Conservation (phyloP, 371 early-diverging fungal genomes). For the Mucor circinelloides region DNA sequence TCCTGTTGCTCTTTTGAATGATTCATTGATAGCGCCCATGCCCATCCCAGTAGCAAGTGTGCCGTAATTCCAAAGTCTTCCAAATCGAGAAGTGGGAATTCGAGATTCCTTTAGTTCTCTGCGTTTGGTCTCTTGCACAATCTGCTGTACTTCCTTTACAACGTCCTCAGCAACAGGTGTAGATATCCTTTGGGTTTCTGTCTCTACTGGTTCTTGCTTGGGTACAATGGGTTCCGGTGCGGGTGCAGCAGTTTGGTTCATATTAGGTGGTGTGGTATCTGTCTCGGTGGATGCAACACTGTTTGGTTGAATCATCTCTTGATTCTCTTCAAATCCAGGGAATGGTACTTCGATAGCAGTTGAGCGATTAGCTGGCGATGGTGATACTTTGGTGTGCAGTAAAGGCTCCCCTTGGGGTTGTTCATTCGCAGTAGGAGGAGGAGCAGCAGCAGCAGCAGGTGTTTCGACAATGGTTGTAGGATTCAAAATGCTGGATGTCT, state of each 20-base stretch:
- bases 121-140: not conserved
- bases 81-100: slow-evolving; percentile 67
- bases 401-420: not conserved
- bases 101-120: slow-evolving; percentile 54
- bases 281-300: not conserved
- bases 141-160: not conserved
- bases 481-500: slow-evolving; percentile 46
- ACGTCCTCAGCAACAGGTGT: not conserved
- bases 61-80: slow-evolving; percentile 72
- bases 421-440: not conserved
- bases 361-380: too few species aligned
- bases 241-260: not conserved
- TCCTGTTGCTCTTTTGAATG: slow-evolving; percentile 67
- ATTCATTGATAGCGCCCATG: slow-evolving; percentile 74
- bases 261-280: not conserved
- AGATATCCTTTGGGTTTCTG: not conserved
- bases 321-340: slow-evolving; percentile 2
- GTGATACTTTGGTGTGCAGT: not conserved
- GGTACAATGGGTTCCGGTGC: not conserved
- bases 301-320: not conserved
- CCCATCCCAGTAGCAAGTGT: slow-evolving; percentile 77
- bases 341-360: slow-evolving; percentile 16
- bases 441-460: not conserved
- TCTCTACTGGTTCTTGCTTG: not conserved
- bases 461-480: slow-evolving; percentile 29